Evolutionary conservation across 257 asterid species (phyloP), one percentile per base, ranked within the genome.

Genomic region (Parsonsia alboflavescens): DNA sequence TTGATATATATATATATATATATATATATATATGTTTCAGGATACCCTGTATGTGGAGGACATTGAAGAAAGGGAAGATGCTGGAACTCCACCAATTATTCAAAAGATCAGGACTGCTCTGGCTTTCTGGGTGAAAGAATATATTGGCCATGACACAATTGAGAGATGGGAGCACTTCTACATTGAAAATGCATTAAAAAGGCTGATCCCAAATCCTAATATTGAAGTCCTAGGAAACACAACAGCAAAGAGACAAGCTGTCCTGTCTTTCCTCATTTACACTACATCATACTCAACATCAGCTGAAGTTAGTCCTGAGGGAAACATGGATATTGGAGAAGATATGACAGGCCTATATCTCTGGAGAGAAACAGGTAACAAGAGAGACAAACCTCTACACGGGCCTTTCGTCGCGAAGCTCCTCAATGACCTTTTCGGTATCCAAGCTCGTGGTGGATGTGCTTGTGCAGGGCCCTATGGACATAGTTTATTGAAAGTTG

Each of bases 401-500:
- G 96, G 93, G n/a, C 78, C 93, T 17, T 91, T 85, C 57, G 89
- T 89, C 5, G 91, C 97, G 52, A 91, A 88, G 71, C 92, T 89
- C 24, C 83, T 91, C 24, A 91, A 85, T 54, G 96, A 91, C 76
- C 86, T 89, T n/a, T 89, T 89, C 22, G 96, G 97, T 36, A 87
- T 91, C 71, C 96, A 89, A 57, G 88, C 96, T 21, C 87, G 97
- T 24, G 97, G 97, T 21, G 90, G 97, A 0, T 90, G 97, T 52
- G 90, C 93, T 39, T 91, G 97, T 15, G 96, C 97, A 0, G 89
- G 89, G 61, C 91, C 97, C 4, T 91, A 91, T 24, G 96, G 88
- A 4, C 97, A 89, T 61, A 70, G 62, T 28, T 74, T 89, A 73
- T 91, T 91, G 77, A 54, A 80, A 17, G 67, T 91, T 11, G 84